These are phyloP conservation scores for Backusella macrospora DNA, from an alignment of 192 early-diverging fungal genomes.

Conservation along the genomic window DNA sequence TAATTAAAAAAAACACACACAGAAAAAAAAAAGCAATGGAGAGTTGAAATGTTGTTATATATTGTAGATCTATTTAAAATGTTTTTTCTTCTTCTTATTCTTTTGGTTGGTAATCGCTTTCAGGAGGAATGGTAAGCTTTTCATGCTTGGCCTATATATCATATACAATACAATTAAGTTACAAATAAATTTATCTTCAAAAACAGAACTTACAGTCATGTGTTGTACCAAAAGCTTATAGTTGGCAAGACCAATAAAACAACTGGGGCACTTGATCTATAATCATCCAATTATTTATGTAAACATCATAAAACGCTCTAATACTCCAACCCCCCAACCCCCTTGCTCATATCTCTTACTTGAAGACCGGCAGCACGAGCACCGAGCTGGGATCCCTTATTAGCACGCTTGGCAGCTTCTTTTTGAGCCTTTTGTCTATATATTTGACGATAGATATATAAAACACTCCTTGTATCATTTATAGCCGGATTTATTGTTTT, in stretches of 20 bases:
- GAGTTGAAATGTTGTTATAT: neutral
- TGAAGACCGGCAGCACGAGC: conserved; percentile 38
- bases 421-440: conserved; percentile 41
- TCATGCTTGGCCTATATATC: conserved; percentile 37
- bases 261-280: conserved; percentile 40
- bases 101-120: conserved; percentile 15
- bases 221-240: conserved; percentile 37
- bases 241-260: conserved; percentile 34
- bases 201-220: conserved; percentile 30
- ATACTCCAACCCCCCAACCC: neutral
- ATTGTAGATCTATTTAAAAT: neutral
- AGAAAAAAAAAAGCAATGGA: too few species aligned
- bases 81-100: neutral
- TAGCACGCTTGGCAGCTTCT: conserved; percentile 35
- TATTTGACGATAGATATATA: neutral
- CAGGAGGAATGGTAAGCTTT: conserved; percentile 33
- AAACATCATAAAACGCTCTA: neutral
- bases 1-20: too few species aligned
- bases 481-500: too few species aligned
- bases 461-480: neutral
- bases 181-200: neutral
- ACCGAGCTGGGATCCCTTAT: conserved; percentile 26
- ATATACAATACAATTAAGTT: neutral
- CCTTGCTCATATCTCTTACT: conserved; percentile 6
- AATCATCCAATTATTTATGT: neutral